Percentiles rank a stretch among this genome's conserved stretches.
Conservation (phyloP, 768 basidiomycete species). For the Mycena rebaudengoi region DNA sequence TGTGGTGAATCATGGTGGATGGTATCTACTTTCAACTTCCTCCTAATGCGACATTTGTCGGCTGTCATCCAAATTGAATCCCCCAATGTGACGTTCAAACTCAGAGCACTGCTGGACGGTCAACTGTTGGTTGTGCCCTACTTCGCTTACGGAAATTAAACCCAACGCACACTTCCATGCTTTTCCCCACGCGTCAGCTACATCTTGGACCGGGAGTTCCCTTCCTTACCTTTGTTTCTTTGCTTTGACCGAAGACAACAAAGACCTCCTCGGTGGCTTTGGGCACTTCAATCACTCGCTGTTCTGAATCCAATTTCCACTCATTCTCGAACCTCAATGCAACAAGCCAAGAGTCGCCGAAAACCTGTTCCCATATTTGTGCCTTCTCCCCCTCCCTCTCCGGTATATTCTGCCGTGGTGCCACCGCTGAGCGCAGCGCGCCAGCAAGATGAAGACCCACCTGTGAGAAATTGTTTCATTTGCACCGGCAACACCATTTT, state of each 20-base stretch:
- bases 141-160: not conserved
- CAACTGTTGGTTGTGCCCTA: too few relatives aligned
- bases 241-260: slow-evolving; percentile 12
- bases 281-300: not conserved
- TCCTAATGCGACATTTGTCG: too few relatives aligned
- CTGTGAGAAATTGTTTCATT: slow-evolving; percentile 17
- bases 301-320: not conserved
- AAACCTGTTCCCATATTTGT: slow-evolving; percentile 76
- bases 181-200: not conserved
- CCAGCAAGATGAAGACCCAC: slow-evolving; percentile 12
- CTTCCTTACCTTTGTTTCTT: slow-evolving; percentile 7
- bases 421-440: not conserved
- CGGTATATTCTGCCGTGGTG: slow-evolving; percentile 26
- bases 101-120: too few relatives aligned
- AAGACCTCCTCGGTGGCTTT: not conserved
- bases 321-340: slow-evolving; percentile 32
- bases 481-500: not conserved
- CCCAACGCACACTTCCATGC: not conserved
- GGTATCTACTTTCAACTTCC: too few relatives aligned
- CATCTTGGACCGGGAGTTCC: not conserved
- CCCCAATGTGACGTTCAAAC: too few relatives aligned
- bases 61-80: too few relatives aligned
- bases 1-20: too few relatives aligned
- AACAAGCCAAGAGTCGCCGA: slow-evolving; percentile 65
- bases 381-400: slow-evolving; percentile 67